Evolutionary conservation across 1,284 basidiomycete genomes (phyloP).

Genomic region (Puccinia coronata): DNA sequence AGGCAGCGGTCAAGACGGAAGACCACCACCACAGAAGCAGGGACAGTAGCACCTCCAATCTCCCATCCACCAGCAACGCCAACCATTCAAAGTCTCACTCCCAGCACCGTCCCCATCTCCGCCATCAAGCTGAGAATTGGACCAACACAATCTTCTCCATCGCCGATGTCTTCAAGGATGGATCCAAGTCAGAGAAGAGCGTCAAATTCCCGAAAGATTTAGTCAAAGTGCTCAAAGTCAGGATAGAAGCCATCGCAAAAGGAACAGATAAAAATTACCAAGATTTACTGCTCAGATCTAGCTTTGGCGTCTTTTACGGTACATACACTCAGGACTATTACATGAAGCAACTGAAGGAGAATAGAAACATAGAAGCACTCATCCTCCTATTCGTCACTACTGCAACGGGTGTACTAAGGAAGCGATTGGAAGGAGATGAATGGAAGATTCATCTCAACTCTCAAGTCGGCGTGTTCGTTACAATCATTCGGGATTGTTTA

Average conservation of each 20-base stretch:
- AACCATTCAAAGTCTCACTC: constrained; percentile 62
- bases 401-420: constrained; percentile 66
- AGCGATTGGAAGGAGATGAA: constrained; percentile 66
- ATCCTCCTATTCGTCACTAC: constrained; percentile 93
- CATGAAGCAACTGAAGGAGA: constrained; percentile 87
- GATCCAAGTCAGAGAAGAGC: constrained; percentile 72
- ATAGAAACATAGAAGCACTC: constrained; percentile 93
- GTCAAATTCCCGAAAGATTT: constrained; percentile 90
- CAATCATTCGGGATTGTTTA: constrained; percentile 78
- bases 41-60: not conserved
- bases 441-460: constrained; percentile 92
- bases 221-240: constrained; percentile 80
- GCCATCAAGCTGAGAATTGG: constrained; percentile 55
- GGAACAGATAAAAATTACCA: constrained; percentile 80
- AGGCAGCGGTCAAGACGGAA: constrained; percentile 22
- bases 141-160: constrained; percentile 66
- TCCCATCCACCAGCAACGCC: constrained; percentile 58
- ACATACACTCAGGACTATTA: constrained; percentile 71
- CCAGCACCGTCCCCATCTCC: constrained; percentile 53
- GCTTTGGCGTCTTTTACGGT: constrained; percentile 85
- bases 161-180: constrained; percentile 77
- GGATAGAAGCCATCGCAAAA: constrained; percentile 84
- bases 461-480: constrained; percentile 83
- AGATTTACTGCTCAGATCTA: constrained; percentile 80
- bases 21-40: not conserved